phyloP scores from a whole-genome alignment of 257 asterid genomes.

The Solanum arcanum region DNA sequence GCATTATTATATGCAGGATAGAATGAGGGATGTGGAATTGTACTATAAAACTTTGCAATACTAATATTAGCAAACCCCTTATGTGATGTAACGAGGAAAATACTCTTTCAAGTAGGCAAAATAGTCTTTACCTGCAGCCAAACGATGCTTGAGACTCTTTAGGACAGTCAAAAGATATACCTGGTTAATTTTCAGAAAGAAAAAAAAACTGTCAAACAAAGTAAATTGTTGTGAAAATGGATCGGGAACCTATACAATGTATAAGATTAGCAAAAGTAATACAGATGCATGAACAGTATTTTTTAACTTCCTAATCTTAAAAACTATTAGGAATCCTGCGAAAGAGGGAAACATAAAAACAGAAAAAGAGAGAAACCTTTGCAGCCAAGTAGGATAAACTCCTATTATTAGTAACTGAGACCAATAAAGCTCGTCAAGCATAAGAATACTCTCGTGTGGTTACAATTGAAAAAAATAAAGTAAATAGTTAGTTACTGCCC shows the following conservation, averaged over 20 bases:
- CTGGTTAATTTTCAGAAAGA: conserved; percentile 32
- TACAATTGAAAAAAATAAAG: neutral
- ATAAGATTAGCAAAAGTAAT: neutral
- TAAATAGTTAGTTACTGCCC: neutral
- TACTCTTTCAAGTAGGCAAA: neutral
- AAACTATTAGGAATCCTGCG: neutral
- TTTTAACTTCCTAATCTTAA: neutral
- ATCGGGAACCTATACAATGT: neutral
- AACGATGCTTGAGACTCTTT: conserved; percentile 89
- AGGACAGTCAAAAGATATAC: conserved; percentile 85
- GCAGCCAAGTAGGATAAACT: neutral
- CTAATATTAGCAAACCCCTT: neutral
- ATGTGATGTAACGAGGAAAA: neutral
- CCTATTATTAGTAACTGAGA: neutral
- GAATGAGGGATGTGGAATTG: neutral
- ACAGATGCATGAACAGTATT: neutral
- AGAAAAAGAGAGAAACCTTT: neutral
- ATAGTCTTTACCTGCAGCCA: conserved; percentile 73
- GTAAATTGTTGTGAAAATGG: neutral
- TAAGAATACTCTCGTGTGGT: neutral
- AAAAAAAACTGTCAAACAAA: conserved; percentile 1
- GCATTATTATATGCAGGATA: neutral
- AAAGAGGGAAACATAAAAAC: neutral
- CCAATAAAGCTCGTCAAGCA: neutral
- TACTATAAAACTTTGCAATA: neutral